Percentiles rank a stretch among this genome's conserved stretches.
These are phyloP conservation scores for Flueggea neowawraea DNA, from an alignment of 441 rosid species.

Conservation along the genomic window DNA sequence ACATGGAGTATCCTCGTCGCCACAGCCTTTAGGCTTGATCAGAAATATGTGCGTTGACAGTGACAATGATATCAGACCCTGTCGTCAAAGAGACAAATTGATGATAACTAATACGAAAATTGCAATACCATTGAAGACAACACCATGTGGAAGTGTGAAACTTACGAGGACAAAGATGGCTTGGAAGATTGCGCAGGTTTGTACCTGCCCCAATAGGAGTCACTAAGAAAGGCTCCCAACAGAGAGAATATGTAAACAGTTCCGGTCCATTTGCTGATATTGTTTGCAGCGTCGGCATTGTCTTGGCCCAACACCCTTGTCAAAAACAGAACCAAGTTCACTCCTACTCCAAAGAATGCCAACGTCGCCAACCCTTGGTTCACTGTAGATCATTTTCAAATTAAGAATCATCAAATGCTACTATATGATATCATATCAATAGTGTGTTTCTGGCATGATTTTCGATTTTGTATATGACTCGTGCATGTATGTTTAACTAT, in stretches of 20 bases:
- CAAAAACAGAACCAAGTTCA: conserved; percentile 84
- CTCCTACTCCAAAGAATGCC: conserved; percentile 99
- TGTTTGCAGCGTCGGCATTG: conserved; percentile 95
- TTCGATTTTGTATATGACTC: too few species aligned
- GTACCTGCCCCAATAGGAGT: conserved; percentile 97
- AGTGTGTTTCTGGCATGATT: too few species aligned
- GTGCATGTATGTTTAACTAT: not conserved
- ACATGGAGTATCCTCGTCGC: conserved; percentile 52
- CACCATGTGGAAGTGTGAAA: too few species aligned
- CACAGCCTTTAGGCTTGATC: conserved; percentile 77
- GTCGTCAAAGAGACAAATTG: conserved; percentile 2
- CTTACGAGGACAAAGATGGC: conserved; percentile 91
- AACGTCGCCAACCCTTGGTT: conserved; percentile 95
- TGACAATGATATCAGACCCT: conserved; percentile 77
- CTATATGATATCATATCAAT: too few species aligned
- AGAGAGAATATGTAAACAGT: conserved; percentile 95
- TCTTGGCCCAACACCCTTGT: conserved; percentile 85
- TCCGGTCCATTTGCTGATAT: conserved; percentile 99
- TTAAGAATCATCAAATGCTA: not conserved
- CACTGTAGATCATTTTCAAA: conserved; percentile 35
- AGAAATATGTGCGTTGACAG: conserved; percentile 67
- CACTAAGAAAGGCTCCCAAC: conserved; percentile 93
- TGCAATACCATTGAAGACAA: too few species aligned
- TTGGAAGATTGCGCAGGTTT: conserved; percentile 92
- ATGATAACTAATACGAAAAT: too few species aligned